These are phyloP conservation scores for Diplodia mutila DNA, from an alignment of 2,329 filamentous ascomycete species.

Conservation along the genomic window DNA sequence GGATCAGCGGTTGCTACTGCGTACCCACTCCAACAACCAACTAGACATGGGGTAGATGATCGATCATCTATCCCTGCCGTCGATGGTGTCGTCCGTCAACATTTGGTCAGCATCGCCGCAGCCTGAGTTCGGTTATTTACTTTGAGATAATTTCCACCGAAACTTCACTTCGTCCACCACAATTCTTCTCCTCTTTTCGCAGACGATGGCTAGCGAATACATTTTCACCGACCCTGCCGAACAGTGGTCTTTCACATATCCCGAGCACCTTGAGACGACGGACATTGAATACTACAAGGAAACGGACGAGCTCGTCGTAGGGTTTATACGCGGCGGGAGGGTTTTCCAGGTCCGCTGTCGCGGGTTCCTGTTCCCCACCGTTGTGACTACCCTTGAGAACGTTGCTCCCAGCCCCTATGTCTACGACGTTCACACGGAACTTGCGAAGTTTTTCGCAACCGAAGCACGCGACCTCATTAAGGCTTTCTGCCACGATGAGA, in stretches of 20 bases:
- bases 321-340: neutral
- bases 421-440: neutral
- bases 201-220: neutral
- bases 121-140: neutral
- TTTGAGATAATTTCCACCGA: neutral
- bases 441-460: conserved; percentile 1
- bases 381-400: neutral
- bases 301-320: neutral
- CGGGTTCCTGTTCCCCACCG: conserved; percentile 2
- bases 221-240: neutral
- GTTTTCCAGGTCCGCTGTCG: conserved; percentile 8
- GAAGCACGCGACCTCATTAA: neutral
- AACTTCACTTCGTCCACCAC: neutral
- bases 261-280: neutral
- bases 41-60: conserved; percentile 9
- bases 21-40: neutral
- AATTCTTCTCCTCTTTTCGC: neutral
- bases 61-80: conserved; percentile 12
- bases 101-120: neutral
- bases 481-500: neutral
- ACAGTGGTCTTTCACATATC: neutral
- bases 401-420: neutral
- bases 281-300: conserved; percentile 5
- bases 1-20: neutral
- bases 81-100: neutral